Evolutionary conservation across 441 rosid species (phyloP), one percentile per base, ranked within the genome.

Genomic region (Hypseocharis bilobata): DNA sequence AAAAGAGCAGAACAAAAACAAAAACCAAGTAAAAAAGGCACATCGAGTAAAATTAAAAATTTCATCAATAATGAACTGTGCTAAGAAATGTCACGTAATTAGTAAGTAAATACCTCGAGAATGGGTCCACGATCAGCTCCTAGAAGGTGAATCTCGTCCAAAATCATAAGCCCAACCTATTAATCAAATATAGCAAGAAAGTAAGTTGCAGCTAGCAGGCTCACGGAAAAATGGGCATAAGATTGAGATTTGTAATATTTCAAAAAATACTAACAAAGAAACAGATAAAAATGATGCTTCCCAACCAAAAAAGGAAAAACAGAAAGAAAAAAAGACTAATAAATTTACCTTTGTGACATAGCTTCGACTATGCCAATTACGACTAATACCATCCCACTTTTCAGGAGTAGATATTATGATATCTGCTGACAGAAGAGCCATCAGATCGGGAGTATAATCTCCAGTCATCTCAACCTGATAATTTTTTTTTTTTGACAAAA

Each of bases 101-200:
- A n/a, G n/a, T n/a, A 74, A 38, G 57, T 40, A 80, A 67, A 63
- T 82, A 94, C 99, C 99, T 94, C 99, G 74, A 94, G 96, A 64
- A 94, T 91, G 73, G 99, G 99, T 64, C 99, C 99, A 76, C 99
- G 90, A 77, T 94, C 99, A 62, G 96, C 98, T 72, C 99, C 99
- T 26, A 94, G 82, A 64, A 94, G 84, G 84, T 94, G 99, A 81
- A 94, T 89, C 96, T 94, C 99, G 77, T 94, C 99, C 84, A 94
- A 86, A 70, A 94, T 84, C 84, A 91, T 78, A 62, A 94, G 96
- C 60, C 99, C 99, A 66, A 94, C 98, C 99, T 94, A 76, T 66
- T 59, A 62, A 76, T 72, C 64, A 75, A 74, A 73, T 59, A 67
- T 59, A 36, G 65, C 6, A 74, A 49, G 67, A 66, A 58, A 69